Conservation (phyloP, 768 basidiomycete species). For the Mrakia blollopis region DNA sequence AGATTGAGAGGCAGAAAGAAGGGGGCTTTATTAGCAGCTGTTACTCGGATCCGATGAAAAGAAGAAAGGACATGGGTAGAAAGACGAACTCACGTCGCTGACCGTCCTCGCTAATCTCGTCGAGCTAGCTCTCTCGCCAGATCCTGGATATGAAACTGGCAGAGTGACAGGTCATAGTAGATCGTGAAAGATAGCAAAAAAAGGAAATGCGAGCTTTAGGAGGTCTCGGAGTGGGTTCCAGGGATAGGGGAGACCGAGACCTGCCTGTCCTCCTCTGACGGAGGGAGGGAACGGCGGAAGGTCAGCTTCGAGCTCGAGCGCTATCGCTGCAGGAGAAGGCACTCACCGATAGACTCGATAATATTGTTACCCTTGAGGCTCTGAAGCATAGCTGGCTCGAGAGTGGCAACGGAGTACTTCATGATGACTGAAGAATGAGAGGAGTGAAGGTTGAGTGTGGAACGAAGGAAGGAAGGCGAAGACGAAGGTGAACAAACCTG, state of each 20-base stretch:
- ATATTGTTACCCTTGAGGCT: conserved; percentile 8
- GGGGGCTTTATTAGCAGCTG: too few relatives aligned
- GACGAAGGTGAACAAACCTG: not conserved
- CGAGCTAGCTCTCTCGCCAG: too few relatives aligned
- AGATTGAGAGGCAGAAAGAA: too few relatives aligned
- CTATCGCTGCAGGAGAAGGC: not conserved
- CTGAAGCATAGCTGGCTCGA: not conserved
- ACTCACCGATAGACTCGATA: conserved; percentile 21
- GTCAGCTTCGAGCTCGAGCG: not conserved
- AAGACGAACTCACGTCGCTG: too few relatives aligned
- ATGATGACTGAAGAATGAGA: conserved; percentile 12
- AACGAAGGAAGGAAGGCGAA: too few relatives aligned
- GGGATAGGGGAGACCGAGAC: conserved; percentile 4
- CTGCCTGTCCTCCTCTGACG: conserved; percentile 8
- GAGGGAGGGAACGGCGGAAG: not conserved
- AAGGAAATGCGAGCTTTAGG: not conserved
- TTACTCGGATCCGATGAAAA: too few relatives aligned
- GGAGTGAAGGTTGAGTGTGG: not conserved
- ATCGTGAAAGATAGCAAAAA: not conserved
- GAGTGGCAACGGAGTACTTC: conserved; percentile 24
- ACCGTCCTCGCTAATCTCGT: too few relatives aligned
- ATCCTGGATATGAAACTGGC: not conserved
- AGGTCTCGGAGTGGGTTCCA: not conserved
- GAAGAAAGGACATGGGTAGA: too few relatives aligned
- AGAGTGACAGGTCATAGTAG: not conserved